phyloP scores from a whole-genome alignment of 2,329 filamentous ascomycete species.

The Pseudogymnoascus sp. region DNA sequence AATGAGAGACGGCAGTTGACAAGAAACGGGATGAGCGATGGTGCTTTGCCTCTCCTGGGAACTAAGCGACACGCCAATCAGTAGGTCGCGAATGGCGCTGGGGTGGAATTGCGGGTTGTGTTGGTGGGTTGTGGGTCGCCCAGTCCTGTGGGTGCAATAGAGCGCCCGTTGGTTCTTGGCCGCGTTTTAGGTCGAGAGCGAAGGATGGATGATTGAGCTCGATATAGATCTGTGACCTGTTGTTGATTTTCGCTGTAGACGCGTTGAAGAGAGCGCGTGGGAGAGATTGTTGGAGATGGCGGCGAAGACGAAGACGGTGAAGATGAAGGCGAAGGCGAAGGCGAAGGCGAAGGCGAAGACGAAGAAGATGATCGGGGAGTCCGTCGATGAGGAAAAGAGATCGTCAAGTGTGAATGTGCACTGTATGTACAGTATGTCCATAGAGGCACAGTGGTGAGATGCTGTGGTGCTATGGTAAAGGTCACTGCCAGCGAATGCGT shows the following conservation, averaged over 20 bases:
- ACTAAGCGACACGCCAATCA: constrained; percentile 4
- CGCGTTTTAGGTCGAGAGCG: constrained; percentile 1
- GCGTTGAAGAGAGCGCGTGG: neutral
- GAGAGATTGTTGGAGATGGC: neutral
- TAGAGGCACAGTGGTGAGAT: neutral
- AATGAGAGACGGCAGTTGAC: neutral
- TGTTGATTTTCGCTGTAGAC: neutral
- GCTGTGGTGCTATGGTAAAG: neutral
- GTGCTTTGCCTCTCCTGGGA: neutral
- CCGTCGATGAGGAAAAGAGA: neutral
- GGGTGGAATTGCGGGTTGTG: neutral
- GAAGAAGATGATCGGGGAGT: neutral
- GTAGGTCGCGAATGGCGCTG: neutral
- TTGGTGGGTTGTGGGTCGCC: neutral
- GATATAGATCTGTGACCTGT: neutral
- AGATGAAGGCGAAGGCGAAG: neutral
- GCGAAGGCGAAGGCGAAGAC: neutral
- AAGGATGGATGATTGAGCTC: neutral
- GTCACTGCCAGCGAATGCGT: neutral
- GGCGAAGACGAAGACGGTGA: neutral
- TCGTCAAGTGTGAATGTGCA: constrained; percentile 2
- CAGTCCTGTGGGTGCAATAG: constrained; percentile 2
- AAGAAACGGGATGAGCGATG: neutral
- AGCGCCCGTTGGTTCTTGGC: constrained; percentile 4
- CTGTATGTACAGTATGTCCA: neutral